phyloP scores from a whole-genome alignment of 768 basidiomycete species.

The Tephrocybe sp. region DNA sequence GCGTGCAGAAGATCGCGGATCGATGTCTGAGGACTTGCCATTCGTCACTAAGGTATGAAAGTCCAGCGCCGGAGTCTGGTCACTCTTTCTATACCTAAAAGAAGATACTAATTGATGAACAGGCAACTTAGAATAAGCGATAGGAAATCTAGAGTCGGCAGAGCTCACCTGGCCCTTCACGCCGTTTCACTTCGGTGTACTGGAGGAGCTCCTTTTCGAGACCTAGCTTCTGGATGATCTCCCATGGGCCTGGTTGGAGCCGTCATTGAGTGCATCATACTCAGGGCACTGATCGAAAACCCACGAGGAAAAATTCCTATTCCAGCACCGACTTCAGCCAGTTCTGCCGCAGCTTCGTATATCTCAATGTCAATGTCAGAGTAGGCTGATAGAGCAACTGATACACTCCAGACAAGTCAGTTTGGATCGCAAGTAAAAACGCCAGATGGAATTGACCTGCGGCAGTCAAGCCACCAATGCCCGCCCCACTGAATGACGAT shows the following conservation, averaged over 20 bases:
- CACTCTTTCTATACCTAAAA: conserved; percentile 61
- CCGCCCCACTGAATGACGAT: conserved; percentile 42
- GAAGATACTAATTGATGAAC: conserved; percentile 38
- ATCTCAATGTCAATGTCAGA: conserved; percentile 56
- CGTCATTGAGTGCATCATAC: neutral
- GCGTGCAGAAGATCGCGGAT: neutral
- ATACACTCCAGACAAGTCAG: conserved; percentile 4
- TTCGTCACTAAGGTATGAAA: conserved; percentile 56
- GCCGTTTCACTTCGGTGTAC: conserved; percentile 34
- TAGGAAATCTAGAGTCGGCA: neutral
- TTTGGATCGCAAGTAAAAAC: conserved; percentile 1
- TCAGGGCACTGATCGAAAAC: conserved; percentile 25
- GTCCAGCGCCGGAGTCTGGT: conserved; percentile 51
- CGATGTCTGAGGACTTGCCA: conserved; percentile 37
- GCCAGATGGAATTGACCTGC: conserved; percentile 30
- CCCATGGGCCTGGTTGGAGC: conserved; percentile 42
- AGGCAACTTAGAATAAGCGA: conserved; percentile 5
- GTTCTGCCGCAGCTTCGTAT: conserved; percentile 50
- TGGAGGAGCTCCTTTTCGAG: conserved; percentile 46
- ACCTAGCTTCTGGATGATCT: conserved; percentile 43
- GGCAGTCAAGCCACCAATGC: conserved; percentile 48
- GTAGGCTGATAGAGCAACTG: conserved; percentile 46
- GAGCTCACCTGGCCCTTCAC: conserved; percentile 40
- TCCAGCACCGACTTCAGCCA: conserved; percentile 63
- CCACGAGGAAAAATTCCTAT: conserved; percentile 52